Evolutionary conservation across 192 early-diverging fungal species (phyloP), one percentile per base, ranked within the genome.

Genomic region (Dissophora globulifera): DNA sequence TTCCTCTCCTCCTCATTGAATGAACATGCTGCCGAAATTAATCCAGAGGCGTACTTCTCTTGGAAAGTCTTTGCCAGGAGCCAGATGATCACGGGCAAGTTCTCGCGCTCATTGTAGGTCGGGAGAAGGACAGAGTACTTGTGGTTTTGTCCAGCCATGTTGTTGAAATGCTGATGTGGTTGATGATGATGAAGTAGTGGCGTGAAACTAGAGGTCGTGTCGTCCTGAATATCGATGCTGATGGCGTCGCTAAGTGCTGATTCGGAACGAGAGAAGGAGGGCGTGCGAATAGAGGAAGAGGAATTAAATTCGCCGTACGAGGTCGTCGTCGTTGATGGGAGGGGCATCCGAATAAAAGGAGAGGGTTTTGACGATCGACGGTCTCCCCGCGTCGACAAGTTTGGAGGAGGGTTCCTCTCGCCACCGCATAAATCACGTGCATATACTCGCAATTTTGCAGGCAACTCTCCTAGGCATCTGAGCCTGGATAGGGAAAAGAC

Each of bases 61-160:
- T 84, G 79, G 67, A 99, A 96, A 7, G 91, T 92, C 81, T 93
- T 94, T 29, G 91, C 87, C 35, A 98, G 82, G 32, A 99, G 81
- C 94, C 94, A 99, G 43, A 84, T 83, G 61, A 99, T 97, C 61
- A 98, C 92, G 38, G 97, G 97, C 70, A 99, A 82, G 84, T 99
- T 99, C 65, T 95, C 90, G 30, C 96, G 89, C 78, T 99, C 97
- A 64, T 99, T 98, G 85, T 99, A 99, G 22, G 97, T 99, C 17
- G 97, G 97, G n/a, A 99, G 81, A 43, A 99, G 87, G 3, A 99
- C 95, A 13, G 93, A 93, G 80, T 96, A 98, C 78, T 93, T 93
- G 80, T 89, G 72, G 22, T n/a, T n/a, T n/a, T 66, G 72, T 25
- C 58, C 52, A 27, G 52, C 10, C 72, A 76, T 76, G 57, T 16